phyloP scores from a whole-genome alignment of 1,284 basidiomycete genomes.

The Trametes sp. region DNA sequence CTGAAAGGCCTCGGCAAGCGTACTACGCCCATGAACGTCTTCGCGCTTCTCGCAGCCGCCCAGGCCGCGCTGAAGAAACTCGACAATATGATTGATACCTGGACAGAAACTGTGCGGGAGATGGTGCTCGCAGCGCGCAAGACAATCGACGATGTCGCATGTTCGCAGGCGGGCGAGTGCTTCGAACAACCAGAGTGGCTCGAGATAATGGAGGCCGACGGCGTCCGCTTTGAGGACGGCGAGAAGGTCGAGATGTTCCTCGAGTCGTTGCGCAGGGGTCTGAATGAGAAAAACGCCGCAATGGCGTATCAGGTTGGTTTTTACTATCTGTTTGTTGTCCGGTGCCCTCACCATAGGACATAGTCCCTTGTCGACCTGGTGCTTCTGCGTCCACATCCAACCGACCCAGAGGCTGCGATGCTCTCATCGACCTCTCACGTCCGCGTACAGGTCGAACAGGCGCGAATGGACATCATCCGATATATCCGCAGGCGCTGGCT shows the following conservation, averaged over 20 bases:
- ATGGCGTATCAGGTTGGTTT: slow-evolving; percentile 73
- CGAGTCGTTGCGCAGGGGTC: slow-evolving; percentile 65
- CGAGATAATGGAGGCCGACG: slow-evolving; percentile 74
- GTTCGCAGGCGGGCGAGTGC: slow-evolving; percentile 63
- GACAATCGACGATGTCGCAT: slow-evolving; percentile 67
- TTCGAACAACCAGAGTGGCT: slow-evolving; percentile 76
- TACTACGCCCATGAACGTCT: slow-evolving; percentile 69
- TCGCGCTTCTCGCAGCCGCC: slow-evolving; percentile 72
- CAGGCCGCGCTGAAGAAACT: slow-evolving; percentile 68
- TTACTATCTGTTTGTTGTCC: neutral
- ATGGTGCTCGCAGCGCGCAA: slow-evolving; percentile 69
- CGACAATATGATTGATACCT: slow-evolving; percentile 62
- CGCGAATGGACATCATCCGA: slow-evolving; percentile 71
- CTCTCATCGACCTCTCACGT: slow-evolving; percentile 71
- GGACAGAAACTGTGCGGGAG: slow-evolving; percentile 71
- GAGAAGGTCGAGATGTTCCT: slow-evolving; percentile 78
- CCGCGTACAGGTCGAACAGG: slow-evolving; percentile 74
- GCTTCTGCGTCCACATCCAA: slow-evolving; percentile 71
- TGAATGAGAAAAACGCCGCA: slow-evolving; percentile 68
- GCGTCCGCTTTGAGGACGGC: slow-evolving; percentile 73
- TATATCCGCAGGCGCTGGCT: slow-evolving; percentile 79
- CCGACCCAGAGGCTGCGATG: slow-evolving; percentile 64
- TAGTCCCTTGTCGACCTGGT: slow-evolving; percentile 80
- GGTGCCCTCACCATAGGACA: slow-evolving; percentile 9
- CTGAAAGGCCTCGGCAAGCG: slow-evolving; percentile 75